Percentiles rank a stretch among this genome's conserved stretches.
These are phyloP conservation scores for Lepiota subincarnata DNA, from an alignment of 768 basidiomycete species.

Conservation along the genomic window DNA sequence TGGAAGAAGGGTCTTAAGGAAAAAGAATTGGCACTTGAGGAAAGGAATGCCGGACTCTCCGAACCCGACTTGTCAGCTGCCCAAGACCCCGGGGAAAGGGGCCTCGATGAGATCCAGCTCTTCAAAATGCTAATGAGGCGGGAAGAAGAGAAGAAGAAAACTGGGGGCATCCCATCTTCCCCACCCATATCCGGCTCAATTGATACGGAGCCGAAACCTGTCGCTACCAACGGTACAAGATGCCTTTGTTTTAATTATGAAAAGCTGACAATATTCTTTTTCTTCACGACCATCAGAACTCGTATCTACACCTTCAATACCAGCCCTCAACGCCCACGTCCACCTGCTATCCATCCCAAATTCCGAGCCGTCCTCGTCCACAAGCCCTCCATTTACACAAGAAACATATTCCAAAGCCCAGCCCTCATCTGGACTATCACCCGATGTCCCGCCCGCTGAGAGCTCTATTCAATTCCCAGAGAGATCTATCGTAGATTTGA, in stretches of 20 bases:
- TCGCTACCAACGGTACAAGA: not conserved
- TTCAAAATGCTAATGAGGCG: conserved; percentile 83
- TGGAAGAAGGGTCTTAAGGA: conserved; percentile 86
- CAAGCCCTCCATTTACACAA: not conserved
- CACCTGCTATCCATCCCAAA: not conserved
- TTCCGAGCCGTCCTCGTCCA: not conserved
- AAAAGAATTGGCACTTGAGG: conserved; percentile 50
- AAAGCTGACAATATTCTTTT: not conserved
- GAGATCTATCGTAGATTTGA: conserved; percentile 13
- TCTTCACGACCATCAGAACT: not conserved
- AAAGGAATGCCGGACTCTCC: conserved; percentile 29
- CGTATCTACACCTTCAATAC: too few species aligned
- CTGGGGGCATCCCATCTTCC: conserved; percentile 18
- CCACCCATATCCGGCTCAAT: not conserved
- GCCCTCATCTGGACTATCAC: conserved; percentile 8
- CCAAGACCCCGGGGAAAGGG: conserved; percentile 11
- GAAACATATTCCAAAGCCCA: not conserved
- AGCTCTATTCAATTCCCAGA: conserved; percentile 16
- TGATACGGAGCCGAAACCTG: not conserved
- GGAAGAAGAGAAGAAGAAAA: conserved; percentile 52
- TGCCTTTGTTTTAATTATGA: not conserved
- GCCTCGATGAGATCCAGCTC: conserved; percentile 75
- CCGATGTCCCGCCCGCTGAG: conserved; percentile 12
- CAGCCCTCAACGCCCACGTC: not conserved
- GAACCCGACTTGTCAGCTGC: conserved; percentile 3